Evolutionary conservation across 2,329 filamentous ascomycete species (phyloP).

Genomic region (Colletotrichum echinochloae): DNA sequence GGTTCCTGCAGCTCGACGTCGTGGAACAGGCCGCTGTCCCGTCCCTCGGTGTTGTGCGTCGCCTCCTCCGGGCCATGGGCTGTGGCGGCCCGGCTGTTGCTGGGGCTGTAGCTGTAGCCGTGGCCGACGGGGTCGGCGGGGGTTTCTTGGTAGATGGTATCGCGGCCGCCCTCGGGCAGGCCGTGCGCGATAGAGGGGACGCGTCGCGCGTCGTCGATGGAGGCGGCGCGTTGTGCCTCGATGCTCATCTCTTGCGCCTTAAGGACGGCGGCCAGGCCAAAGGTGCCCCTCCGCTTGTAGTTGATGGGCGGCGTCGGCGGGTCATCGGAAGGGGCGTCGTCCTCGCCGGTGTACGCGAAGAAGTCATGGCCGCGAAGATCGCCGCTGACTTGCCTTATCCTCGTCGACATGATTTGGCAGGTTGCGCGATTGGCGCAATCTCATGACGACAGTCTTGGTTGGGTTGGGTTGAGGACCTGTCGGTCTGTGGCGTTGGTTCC

Average conservation of each 20-base stretch:
- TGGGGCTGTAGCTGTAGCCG: background rate
- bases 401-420: background rate
- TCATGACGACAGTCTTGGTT: conserved; percentile 8
- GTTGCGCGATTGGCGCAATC: background rate
- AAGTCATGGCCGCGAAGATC: background rate
- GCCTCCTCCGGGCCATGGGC: conserved; percentile 28
- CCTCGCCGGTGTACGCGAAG: background rate
- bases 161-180: conserved; percentile 49
- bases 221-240: background rate
- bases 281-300: conserved; percentile 7
- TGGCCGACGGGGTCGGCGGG: conserved; percentile 46
- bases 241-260: background rate
- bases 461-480: background rate
- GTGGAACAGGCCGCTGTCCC: background rate
- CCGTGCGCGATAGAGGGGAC: conserved; percentile 43
- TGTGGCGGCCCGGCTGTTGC: background rate
- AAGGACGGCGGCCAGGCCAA: background rate
- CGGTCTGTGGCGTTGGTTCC: background rate
- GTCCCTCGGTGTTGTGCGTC: conserved; percentile 13
- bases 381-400: conserved; percentile 28
- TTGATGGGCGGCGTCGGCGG: background rate
- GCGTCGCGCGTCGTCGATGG: conserved; percentile 10
- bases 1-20: conserved; percentile 23
- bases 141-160: conserved; percentile 59
- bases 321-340: background rate